Conservation (phyloP, 495 filamentous ascomycete genomes). For the Penicillium goetzii region DNA sequence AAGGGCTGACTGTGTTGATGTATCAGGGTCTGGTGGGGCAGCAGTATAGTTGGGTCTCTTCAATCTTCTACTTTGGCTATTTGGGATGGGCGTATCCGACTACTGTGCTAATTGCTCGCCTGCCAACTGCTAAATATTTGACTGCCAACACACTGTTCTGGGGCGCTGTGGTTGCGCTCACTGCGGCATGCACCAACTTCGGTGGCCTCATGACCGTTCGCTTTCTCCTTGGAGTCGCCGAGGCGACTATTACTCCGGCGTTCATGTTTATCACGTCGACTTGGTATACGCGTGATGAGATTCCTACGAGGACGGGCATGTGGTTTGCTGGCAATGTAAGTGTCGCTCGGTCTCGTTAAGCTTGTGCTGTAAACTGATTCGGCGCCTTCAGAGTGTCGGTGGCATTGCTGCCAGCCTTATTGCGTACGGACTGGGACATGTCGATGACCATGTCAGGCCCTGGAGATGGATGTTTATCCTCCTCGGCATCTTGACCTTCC, state of each 20-base stretch:
- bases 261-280: slow-evolving; percentile 48
- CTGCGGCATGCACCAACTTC: slow-evolving; percentile 42
- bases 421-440: slow-evolving; percentile 60
- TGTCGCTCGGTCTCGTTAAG: not conserved
- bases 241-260: slow-evolving; percentile 53
- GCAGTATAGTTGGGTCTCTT: slow-evolving; percentile 62
- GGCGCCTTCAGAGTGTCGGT: slow-evolving; percentile 44
- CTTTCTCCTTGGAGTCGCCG: slow-evolving; percentile 55
- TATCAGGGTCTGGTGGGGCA: slow-evolving; percentile 49
- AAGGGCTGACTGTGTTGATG: slow-evolving; percentile 27
- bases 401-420: slow-evolving; percentile 60
- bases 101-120: slow-evolving; percentile 55
- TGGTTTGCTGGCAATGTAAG: slow-evolving; percentile 61
- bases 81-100: slow-evolving; percentile 43
- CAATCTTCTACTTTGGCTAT: slow-evolving; percentile 66
- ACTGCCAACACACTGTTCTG: slow-evolving; percentile 59
- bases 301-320: slow-evolving; percentile 60
- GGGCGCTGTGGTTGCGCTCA: slow-evolving; percentile 58
- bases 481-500: slow-evolving; percentile 56
- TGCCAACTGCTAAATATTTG: slow-evolving; percentile 59
- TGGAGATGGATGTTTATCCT: slow-evolving; percentile 59
- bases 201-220: slow-evolving; percentile 43
- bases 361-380: not conserved
- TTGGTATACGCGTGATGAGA: slow-evolving; percentile 59
- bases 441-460: slow-evolving; percentile 49